Percentiles rank a stretch among this genome's conserved stretches.
These are phyloP conservation scores for Rostrohypoxylon terebratum DNA, from an alignment of 495 filamentous ascomycete species.

Conservation along the genomic window DNA sequence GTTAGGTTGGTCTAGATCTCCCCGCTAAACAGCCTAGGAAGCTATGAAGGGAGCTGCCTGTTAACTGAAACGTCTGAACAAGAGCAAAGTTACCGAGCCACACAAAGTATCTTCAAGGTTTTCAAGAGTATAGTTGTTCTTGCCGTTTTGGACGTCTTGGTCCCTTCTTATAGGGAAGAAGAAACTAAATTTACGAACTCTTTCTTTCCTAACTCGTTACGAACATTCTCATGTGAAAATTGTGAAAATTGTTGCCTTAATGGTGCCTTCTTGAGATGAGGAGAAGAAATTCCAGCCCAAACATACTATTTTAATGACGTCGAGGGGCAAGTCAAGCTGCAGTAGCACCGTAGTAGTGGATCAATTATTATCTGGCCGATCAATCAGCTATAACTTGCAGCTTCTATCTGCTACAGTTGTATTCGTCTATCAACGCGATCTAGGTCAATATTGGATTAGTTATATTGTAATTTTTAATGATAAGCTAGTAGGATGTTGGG, in stretches of 20 bases:
- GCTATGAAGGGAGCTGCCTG: slow-evolving; percentile 34
- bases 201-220: neutral
- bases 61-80: slow-evolving; percentile 16
- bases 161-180: slow-evolving; percentile 12
- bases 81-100: slow-evolving; percentile 8
- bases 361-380: slow-evolving; percentile 24
- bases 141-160: slow-evolving; percentile 3
- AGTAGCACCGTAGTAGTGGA: slow-evolving; percentile 34
- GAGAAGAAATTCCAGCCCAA: slow-evolving; percentile 37
- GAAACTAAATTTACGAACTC: slow-evolving; percentile 7
- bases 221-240: slow-evolving; percentile 21
- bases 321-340: slow-evolving; percentile 32
- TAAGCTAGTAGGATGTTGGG: neutral
- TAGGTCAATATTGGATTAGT: neutral
- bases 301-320: slow-evolving; percentile 48
- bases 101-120: slow-evolving; percentile 13
- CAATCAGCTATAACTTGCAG: slow-evolving; percentile 30
- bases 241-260: slow-evolving; percentile 27
- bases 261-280: slow-evolving; percentile 24
- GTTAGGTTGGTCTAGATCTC: slow-evolving; percentile 30
- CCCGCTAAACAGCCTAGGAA: slow-evolving; percentile 34
- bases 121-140: slow-evolving; percentile 2
- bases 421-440: neutral
- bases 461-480: neutral
- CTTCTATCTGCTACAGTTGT: slow-evolving; percentile 14